Evolutionary conservation across 129 eudicot genomes (phyloP), one percentile per base, ranked within the genome.

Genomic region (Lonicera japonica): DNA sequence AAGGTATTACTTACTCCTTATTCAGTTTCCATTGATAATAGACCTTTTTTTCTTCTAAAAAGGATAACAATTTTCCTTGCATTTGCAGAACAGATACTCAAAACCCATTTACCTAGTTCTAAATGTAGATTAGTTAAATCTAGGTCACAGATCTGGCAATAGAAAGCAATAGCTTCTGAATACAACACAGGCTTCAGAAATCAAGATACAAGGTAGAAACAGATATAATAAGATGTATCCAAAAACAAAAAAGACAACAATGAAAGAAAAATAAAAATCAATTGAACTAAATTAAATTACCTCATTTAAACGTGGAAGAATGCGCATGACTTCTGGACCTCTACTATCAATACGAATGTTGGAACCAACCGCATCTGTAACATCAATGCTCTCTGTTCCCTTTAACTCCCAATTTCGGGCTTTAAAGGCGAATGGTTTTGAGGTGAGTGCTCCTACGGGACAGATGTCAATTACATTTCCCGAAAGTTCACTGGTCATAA

Each of bases 241-340:
- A 41, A 16, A 47, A 17, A 23, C 16, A 0, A 0, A 3, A 67
- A 29, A 41, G 56, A 46, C 56, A 21, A 63, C 45, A 29, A 47
- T 16, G 15, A 6, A 17, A 7, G 50, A 43, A 10, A 10, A 43
- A 43, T 29, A 10, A 52, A 12, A 53, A 16, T 17, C 25, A n/a
- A n/a, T 53, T 29, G 19, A 39, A 15, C 5, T 10, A 36, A 60
- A n/a, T n/a, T n/a, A n/a, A 15, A 8, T 8, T 71, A 94, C 99
- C 96, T 94, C 99, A 75, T 94, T 94, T 52, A 94, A 65, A 13
- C 99, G 86, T 45, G 99, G 99, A 12, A 88, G 68, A 60, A 94
- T 79, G 46, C 99, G 96, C 99, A 94, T 80, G 59, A 94, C 99
- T 81, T 94, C 99, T 46, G 99, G 99, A 25, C 99, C 99, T 71